These are phyloP conservation scores for Arthromyces matolae DNA, from an alignment of 768 basidiomycete genomes.

Conservation along the genomic window DNA sequence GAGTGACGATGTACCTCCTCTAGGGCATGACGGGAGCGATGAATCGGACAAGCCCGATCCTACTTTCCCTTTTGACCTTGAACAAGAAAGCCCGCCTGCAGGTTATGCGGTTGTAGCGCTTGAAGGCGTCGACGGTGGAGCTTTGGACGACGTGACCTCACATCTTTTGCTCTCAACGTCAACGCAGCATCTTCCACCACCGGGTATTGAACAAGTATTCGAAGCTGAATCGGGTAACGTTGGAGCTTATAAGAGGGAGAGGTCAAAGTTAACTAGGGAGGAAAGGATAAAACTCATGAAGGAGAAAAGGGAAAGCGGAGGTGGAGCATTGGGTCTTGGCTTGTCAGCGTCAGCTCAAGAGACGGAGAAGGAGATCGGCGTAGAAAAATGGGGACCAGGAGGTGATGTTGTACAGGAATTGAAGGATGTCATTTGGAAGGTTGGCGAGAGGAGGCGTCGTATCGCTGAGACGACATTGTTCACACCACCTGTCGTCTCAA, in stretches of 20 bases:
- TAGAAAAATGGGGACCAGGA: constrained; percentile 65
- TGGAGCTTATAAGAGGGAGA: constrained; percentile 46
- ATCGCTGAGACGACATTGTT: constrained; percentile 28
- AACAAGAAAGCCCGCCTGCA: constrained; percentile 9
- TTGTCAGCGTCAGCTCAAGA: constrained; percentile 13
- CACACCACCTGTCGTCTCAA: not conserved
- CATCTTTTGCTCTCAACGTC: constrained; percentile 53
- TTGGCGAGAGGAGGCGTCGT: constrained; percentile 63
- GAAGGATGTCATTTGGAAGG: constrained; percentile 86
- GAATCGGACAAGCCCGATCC: constrained; percentile 50
- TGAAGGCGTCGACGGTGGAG: constrained; percentile 24
- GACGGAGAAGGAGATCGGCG: constrained; percentile 16
- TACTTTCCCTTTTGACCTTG: constrained; percentile 34
- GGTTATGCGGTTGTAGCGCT: constrained; percentile 23
- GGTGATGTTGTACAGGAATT: constrained; percentile 82
- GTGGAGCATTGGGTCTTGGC: constrained; percentile 23
- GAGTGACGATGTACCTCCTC: constrained; percentile 47
- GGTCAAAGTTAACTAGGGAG: constrained; percentile 65
- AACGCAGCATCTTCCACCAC: constrained; percentile 53
- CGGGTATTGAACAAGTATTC: constrained; percentile 80
- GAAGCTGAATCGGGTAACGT: constrained; percentile 56
- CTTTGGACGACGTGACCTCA: constrained; percentile 50
- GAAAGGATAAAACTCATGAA: constrained; percentile 66
- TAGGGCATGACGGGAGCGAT: constrained; percentile 52
- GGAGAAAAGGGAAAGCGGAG: constrained; percentile 46